phyloP scores from a whole-genome alignment of 768 basidiomycete genomes.

The Gautieria morchelliformis region DNA sequence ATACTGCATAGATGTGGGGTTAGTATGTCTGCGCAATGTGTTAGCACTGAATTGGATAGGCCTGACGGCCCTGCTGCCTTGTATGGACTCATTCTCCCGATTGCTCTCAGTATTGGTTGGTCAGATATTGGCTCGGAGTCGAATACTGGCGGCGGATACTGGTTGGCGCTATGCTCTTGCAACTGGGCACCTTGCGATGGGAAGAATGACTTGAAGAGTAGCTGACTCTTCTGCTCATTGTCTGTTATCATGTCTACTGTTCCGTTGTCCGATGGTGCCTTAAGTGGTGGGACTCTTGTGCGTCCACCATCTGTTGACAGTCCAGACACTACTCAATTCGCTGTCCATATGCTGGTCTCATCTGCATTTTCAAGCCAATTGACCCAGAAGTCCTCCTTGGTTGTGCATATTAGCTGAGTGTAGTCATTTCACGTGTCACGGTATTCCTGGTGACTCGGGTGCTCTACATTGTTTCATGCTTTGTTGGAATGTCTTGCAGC shows the following conservation, averaged over 20 bases:
- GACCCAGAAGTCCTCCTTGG: not conserved
- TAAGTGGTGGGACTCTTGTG: constrained; percentile 13
- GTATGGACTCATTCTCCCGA: no score
- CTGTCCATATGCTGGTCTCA: constrained; percentile 4
- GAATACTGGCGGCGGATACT: constrained; percentile 13
- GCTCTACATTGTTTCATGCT: not conserved
- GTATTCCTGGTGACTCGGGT: no score
- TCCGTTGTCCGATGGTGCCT: not conserved
- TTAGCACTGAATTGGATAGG: no score
- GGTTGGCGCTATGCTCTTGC: no score
- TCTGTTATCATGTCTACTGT: not conserved
- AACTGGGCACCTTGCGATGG: constrained; percentile 2
- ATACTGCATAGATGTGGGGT: constrained; percentile 10
- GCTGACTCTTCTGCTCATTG: constrained; percentile 15
- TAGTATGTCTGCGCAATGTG: not conserved
- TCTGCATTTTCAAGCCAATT: not conserved
- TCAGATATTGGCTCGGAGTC: constrained; percentile 6
- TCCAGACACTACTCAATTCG: not conserved
- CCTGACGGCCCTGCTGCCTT: no score
- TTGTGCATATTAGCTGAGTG: not conserved
- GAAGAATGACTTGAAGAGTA: constrained; percentile 19
- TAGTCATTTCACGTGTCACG: not conserved
- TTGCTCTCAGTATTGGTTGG: constrained; percentile 8
- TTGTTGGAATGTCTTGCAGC: no score
- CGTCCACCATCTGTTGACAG: constrained; percentile 10